phyloP scores from a whole-genome alignment of 1,284 basidiomycete genomes.

The Takashimella koratensis region DNA sequence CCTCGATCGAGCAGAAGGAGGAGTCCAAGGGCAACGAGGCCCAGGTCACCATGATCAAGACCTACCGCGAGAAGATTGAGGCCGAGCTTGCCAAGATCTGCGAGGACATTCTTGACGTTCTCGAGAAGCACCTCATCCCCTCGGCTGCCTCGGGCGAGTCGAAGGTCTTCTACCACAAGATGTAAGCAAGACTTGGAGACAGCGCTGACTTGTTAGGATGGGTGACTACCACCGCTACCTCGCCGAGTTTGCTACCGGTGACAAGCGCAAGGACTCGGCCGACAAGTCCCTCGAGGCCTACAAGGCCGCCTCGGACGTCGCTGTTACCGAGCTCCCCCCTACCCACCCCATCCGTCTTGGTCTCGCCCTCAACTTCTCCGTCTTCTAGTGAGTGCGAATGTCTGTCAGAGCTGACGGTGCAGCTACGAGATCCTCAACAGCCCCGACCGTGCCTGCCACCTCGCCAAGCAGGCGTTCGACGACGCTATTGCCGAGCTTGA shows the following conservation, averaged over 20 bases:
- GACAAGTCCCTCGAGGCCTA: constrained; percentile 99
- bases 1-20: constrained; percentile 99
- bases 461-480: constrained; percentile 99
- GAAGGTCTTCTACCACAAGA: constrained; percentile 99
- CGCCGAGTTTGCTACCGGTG: constrained; percentile 97
- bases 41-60: constrained; percentile 98
- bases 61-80: constrained; percentile 98
- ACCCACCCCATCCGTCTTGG: constrained; percentile 99
- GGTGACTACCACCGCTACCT: constrained; percentile 99
- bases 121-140: constrained; percentile 98
- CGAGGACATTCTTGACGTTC: constrained; percentile 97
- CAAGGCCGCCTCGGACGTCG: constrained; percentile 98
- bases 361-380: constrained; percentile 98
- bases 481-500: constrained; percentile 99
- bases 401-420: background rate
- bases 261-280: constrained; percentile 97
- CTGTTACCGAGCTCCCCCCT: constrained; percentile 93
- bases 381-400: constrained; percentile 69
- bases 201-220: constrained; percentile 64
- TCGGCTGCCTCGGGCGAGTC: constrained; percentile 97
- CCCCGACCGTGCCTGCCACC: constrained; percentile 97
- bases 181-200: constrained; percentile 58
- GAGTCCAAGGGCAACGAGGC: constrained; percentile 98
- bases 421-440: constrained; percentile 96
- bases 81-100: constrained; percentile 97